These are phyloP conservation scores for Beauveria sp. DNA, from an alignment of 2,329 filamentous ascomycete genomes.

Conservation along the genomic window DNA sequence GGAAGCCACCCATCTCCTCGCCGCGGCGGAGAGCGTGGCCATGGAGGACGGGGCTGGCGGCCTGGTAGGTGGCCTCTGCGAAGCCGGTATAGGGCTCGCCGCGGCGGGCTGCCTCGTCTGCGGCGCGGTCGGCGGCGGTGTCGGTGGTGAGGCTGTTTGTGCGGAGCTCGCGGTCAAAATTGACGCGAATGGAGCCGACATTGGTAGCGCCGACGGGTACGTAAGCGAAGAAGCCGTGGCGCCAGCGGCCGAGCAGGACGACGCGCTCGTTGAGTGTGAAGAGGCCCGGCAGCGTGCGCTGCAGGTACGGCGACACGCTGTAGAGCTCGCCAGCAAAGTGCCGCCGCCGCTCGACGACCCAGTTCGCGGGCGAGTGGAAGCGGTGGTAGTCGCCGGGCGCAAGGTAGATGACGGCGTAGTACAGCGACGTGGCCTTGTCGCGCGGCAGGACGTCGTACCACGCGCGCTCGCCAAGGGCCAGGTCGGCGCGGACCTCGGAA, in stretches of 20 bases:
- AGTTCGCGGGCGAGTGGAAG: conserved; percentile 90
- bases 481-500: conserved; percentile 73
- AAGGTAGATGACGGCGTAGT: conserved; percentile 92
- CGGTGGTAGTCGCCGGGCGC: conserved; percentile 97
- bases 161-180: conserved; percentile 90
- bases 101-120: conserved; percentile 64
- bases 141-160: conserved; percentile 91
- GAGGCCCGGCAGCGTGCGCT: conserved; percentile 82
- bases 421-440: conserved; percentile 63
- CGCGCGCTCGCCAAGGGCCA: conserved; percentile 62
- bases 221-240: conserved; percentile 95
- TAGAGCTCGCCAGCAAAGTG: conserved; percentile 97
- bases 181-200: conserved; percentile 91
- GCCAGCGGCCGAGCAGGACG: conserved; percentile 87
- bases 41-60: conserved; percentile 66
- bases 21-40: conserved; percentile 79
- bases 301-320: conserved; percentile 89
- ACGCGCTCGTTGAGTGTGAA: conserved; percentile 97
- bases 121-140: conserved; percentile 80
- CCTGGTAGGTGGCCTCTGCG: conserved; percentile 80
- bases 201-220: conserved; percentile 96
- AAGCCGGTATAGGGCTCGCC: conserved; percentile 87
- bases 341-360: conserved; percentile 90
- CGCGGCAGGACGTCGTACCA: conserved; percentile 63
- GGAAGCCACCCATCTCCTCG: conserved; percentile 98